A percentile compares a stretch with the other conserved stretches of the same genome.
phyloP scores from a whole-genome alignment of 23 red algal genomes.

The Agarophyton chilense region DNA sequence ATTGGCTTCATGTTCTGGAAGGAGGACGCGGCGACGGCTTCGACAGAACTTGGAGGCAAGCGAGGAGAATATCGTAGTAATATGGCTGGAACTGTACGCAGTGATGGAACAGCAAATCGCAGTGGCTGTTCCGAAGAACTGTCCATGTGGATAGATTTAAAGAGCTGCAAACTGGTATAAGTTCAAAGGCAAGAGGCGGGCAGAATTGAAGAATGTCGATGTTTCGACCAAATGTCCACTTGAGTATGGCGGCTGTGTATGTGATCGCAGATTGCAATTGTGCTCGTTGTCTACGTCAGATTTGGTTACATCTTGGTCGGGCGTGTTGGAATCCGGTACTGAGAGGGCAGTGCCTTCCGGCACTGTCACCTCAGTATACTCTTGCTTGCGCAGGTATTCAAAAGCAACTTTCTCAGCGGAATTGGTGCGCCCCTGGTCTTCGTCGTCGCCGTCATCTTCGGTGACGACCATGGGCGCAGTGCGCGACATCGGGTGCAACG shows the following conservation, averaged over 20 bases:
- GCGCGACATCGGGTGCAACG: too few relatives aligned
- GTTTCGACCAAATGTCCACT: background rate
- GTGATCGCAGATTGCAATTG: too few relatives aligned
- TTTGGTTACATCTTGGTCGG: too few relatives aligned
- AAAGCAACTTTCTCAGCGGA: too few relatives aligned
- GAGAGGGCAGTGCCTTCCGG: too few relatives aligned
- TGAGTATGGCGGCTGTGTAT: background rate
- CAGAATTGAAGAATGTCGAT: background rate
- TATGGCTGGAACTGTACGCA: conserved; percentile 67
- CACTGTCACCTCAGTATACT: too few relatives aligned
- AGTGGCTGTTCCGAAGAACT: conserved; percentile 40
- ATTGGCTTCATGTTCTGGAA: conserved; percentile 13
- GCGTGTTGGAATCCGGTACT: too few relatives aligned
- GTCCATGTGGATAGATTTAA: conserved; percentile 42
- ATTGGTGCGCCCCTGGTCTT: too few relatives aligned
- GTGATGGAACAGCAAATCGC: conserved; percentile 50
- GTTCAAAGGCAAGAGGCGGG: background rate
- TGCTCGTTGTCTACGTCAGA: too few relatives aligned
- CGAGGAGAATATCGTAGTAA: conserved; percentile 21
- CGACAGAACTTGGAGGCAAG: background rate
- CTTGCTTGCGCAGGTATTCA: too few relatives aligned
- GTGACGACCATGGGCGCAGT: too few relatives aligned
- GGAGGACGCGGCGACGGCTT: conserved; percentile 34
- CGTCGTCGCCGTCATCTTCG: too few relatives aligned
- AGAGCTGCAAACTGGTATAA: conserved; percentile 37